Evolutionary conservation across 1,284 basidiomycete species (phyloP).

Genomic region (Ceratobasidium sp.): DNA sequence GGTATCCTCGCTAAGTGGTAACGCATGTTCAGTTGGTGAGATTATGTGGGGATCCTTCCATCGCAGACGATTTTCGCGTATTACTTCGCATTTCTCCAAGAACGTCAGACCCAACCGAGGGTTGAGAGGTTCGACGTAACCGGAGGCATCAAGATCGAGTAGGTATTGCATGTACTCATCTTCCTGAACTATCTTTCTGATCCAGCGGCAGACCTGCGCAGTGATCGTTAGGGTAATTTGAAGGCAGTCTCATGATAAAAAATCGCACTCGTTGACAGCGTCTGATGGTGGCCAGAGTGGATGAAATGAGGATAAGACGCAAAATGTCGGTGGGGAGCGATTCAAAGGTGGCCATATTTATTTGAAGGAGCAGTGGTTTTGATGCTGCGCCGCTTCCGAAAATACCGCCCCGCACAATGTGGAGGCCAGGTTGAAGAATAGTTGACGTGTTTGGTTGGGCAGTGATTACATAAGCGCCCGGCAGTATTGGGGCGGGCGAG

Average conservation of each 20-base stretch:
- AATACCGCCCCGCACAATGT: no score
- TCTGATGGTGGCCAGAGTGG: no score
- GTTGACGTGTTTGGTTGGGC: no score
- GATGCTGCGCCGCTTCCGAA: no score
- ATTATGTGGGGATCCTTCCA: background rate
- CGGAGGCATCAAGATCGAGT: background rate
- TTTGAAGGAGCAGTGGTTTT: no score
- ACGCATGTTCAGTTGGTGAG: background rate
- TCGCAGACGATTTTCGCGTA: background rate
- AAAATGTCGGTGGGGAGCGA: no score
- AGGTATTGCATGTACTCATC: background rate
- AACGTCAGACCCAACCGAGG: background rate
- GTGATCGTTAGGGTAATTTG: background rate
- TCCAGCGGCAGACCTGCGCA: background rate
- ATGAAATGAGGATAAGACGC: no score
- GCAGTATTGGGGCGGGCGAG: no score
- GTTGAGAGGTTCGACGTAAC: background rate
- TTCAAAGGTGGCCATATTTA: no score
- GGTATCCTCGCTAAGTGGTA: background rate
- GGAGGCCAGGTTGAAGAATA: background rate
- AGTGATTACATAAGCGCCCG: no score
- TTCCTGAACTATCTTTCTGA: background rate
- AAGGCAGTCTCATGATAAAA: background rate
- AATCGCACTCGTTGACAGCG: constrained; percentile 3
- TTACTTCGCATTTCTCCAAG: background rate